Evolutionary conservation across 257 asterid genomes (phyloP).

Genomic region (Rhazya stricta): DNA sequence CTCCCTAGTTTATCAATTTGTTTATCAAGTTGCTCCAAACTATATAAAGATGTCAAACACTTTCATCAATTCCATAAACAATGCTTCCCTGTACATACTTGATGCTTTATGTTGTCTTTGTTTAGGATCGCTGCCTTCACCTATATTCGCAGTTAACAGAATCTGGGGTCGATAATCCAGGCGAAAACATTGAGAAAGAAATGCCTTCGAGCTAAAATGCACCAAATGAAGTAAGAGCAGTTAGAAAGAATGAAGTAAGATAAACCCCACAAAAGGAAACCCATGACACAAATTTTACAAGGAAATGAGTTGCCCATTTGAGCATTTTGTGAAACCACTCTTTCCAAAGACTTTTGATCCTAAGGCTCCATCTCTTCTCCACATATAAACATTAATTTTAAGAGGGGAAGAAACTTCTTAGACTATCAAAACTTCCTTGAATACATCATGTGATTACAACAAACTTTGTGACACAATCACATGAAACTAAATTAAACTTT

Average conservation of each 20-base stretch:
- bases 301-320: slow-evolving; percentile 69
- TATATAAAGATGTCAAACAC: slow-evolving; percentile 43
- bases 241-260: slow-evolving; percentile 66
- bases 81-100: slow-evolving; percentile 27
- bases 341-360: slow-evolving; percentile 62
- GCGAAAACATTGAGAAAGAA: slow-evolving; percentile 38
- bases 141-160: slow-evolving; percentile 32
- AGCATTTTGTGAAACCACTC: slow-evolving; percentile 75
- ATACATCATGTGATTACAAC: slow-evolving; percentile 31
- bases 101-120: slow-evolving; percentile 29
- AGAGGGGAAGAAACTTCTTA: slow-evolving; percentile 5
- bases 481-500: slow-evolving; percentile 29
- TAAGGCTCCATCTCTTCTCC: slow-evolving; percentile 44
- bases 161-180: slow-evolving; percentile 21
- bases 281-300: slow-evolving; percentile 75
- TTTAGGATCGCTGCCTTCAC: slow-evolving; percentile 31
- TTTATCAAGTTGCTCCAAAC: slow-evolving; percentile 52
- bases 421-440: background rate
- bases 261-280: slow-evolving; percentile 84
- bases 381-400: slow-evolving; percentile 12
- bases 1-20: slow-evolving; percentile 24
- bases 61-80: slow-evolving; percentile 27
- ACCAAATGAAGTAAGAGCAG: slow-evolving; percentile 61
- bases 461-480: slow-evolving; percentile 45
- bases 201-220: slow-evolving; percentile 35